These are phyloP conservation scores for Mikania micrantha DNA, from an alignment of 129 eudicot genomes.

Conservation along the genomic window DNA sequence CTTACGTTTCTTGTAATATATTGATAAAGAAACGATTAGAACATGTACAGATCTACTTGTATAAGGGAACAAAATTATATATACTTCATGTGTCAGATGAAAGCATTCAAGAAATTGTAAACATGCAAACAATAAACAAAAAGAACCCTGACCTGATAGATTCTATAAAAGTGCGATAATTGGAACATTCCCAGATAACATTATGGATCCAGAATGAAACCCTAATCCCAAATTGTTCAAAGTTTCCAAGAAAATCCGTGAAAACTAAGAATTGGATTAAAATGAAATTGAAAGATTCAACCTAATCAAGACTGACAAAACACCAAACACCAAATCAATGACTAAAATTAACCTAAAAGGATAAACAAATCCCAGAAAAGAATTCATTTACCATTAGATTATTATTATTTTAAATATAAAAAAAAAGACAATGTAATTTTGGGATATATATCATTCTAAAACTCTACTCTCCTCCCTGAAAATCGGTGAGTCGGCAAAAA, in stretches of 20 bases:
- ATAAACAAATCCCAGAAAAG: conserved; percentile 20
- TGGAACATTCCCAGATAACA: conserved; percentile 12
- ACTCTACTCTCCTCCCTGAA: conserved; percentile 16
- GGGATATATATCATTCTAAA: conserved; percentile 9
- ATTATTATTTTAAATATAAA: not conserved
- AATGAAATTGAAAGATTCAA: conserved; percentile 18
- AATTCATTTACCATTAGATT: conserved; percentile 5
- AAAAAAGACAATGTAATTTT: not conserved
- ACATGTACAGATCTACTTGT: conserved; percentile 23
- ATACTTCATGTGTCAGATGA: conserved; percentile 15
- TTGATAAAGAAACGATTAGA: conserved; percentile 16
- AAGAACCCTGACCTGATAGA: conserved; percentile 33
- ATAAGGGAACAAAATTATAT: conserved; percentile 15
- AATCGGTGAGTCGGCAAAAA: conserved; percentile 18
- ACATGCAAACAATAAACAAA: conserved; percentile 8
- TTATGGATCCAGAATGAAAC: conserved; percentile 16
- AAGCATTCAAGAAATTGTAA: conserved; percentile 10
- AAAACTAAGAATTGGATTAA: no score
- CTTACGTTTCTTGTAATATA: conserved; percentile 8
- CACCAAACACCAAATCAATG: conserved; percentile 34
- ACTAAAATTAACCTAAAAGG: conserved; percentile 28
- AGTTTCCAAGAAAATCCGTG: not conserved
- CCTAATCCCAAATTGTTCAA: conserved; percentile 16
- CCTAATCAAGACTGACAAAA: conserved; percentile 33
- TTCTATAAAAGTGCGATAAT: conserved; percentile 6